Evolutionary conservation across 148 eudicot genomes (phyloP).

Genomic region (Silene latifolia): DNA sequence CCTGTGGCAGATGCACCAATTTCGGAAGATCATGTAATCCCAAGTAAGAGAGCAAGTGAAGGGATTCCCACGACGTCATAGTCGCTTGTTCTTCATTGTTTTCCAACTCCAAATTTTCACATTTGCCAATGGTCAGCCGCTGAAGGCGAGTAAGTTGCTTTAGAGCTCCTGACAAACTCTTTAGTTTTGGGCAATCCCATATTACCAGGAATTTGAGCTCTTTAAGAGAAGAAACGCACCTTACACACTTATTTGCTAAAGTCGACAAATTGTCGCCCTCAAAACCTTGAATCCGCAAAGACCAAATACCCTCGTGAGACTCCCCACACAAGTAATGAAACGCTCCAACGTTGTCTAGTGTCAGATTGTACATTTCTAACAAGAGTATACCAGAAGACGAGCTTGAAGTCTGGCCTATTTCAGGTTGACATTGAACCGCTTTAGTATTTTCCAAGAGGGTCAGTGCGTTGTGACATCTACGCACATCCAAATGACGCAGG

Average conservation of each 20-base stretch:
- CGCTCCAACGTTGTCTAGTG: not conserved
- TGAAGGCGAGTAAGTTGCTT: not conserved
- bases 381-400: no score
- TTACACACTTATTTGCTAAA: not conserved
- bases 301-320: not conserved
- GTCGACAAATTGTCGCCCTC: not conserved
- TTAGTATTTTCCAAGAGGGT: not conserved
- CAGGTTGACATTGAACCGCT: not conserved
- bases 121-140: not conserved
- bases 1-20: constrained; percentile 13
- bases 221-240: not conserved
- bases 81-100: not conserved
- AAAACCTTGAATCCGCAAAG: not conserved
- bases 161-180: not conserved
- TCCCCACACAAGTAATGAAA: constrained; percentile 1
- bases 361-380: no score
- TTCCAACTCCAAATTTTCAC: constrained; percentile 11
- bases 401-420: not conserved
- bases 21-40: not conserved
- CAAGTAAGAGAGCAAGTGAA: no score
- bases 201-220: no score
- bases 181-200: not conserved
- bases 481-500: not conserved
- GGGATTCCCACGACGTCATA: not conserved
- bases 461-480: not conserved